Conservation (phyloP, 495 filamentous ascomycete species). For the Collariella sp. region DNA sequence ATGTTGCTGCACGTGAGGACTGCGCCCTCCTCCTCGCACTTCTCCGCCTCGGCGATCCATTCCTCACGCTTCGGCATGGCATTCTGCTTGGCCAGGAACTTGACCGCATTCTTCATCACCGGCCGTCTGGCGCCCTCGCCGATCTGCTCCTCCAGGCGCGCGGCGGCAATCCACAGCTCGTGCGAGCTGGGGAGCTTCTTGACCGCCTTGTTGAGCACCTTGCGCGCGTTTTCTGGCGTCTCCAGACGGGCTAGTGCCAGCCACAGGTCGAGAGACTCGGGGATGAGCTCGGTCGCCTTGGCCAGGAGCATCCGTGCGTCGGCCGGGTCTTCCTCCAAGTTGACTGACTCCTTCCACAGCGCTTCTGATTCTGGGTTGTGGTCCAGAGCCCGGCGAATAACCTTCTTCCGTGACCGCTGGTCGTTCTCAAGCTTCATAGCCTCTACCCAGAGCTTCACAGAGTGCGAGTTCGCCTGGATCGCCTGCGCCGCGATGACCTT, state of each 20-base stretch:
- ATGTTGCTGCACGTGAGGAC: conserved; percentile 79
- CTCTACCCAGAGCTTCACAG: conserved; percentile 83
- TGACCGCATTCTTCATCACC: conserved; percentile 89
- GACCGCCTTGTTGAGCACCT: conserved; percentile 89
- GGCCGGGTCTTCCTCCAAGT: conserved; percentile 79
- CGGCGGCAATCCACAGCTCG: conserved; percentile 94
- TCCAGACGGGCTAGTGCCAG: conserved; percentile 85
- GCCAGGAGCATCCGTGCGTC: conserved; percentile 81
- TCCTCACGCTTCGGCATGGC: conserved; percentile 96
- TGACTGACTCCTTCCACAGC: conserved; percentile 96
- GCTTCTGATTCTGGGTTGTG: conserved; percentile 84
- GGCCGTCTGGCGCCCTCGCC: conserved; percentile 62
- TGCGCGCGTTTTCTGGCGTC: conserved; percentile 79
- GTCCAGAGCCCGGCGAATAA: conserved; percentile 79
- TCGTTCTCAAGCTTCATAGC: conserved; percentile 90
- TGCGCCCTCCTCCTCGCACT: conserved; percentile 87
- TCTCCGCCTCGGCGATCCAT: conserved; percentile 92
- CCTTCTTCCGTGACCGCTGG: conserved; percentile 72
- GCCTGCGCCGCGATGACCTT: conserved; percentile 94
- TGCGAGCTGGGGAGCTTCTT: conserved; percentile 86
- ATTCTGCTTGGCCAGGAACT: conserved; percentile 80
- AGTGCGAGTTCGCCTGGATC: conserved; percentile 81
- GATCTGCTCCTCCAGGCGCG: conserved; percentile 85
- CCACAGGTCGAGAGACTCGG: conserved; percentile 88
- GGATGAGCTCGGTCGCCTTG: conserved; percentile 90